Evolutionary conservation across 2,329 filamentous ascomycete genomes (phyloP), one percentile per base, ranked within the genome.

Genomic region (Xylariaceae sp.): DNA sequence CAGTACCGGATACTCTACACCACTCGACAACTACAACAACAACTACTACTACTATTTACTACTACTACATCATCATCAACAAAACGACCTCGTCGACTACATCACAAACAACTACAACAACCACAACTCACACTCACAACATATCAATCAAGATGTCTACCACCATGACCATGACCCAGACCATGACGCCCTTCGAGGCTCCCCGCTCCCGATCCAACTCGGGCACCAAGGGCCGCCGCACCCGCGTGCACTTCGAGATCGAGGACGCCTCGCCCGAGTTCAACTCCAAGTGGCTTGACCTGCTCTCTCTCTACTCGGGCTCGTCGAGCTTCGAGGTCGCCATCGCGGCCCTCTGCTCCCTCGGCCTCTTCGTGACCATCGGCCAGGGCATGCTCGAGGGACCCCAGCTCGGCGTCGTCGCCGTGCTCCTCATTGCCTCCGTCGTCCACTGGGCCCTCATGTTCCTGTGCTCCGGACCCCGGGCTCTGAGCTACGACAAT

Each of bases 221-320:
- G 23, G 57, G 61, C 15, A 59, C 61, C 2, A 63, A 63, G 48
- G 55, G 59, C n/a, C 62, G 59, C 34, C 63, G 63, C 47, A 62
- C 61, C 10, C 63, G 62, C 18, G 63, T 65, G 51, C 62, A 63
- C 49, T 65, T 65, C 35, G 63, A 65, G 53, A 64, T 65, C 44
- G 61, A 65, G 35, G 63, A 65, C 30, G 57, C 60, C 6, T 50
- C 56, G 2, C 60, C 62, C 35, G 62, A 63, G 18, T 56, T 62
- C 56, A 62, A 60, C 51, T 61, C 62, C 4, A 64, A 62, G 55
- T 64, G 57, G 62, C 59, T 64, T 49, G 56, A 64, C 58, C 23
- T 61, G 18, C 62, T 64, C 9, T 64, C 62, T 4, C 60, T 64
- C 45, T 64, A 64, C 61, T 62, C 62, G 23, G 63, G 63, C 39